Evolutionary conservation across 345 rosid genomes (phyloP), one percentile per base, ranked within the genome.

Genomic region (Pugionium dolabratum): DNA sequence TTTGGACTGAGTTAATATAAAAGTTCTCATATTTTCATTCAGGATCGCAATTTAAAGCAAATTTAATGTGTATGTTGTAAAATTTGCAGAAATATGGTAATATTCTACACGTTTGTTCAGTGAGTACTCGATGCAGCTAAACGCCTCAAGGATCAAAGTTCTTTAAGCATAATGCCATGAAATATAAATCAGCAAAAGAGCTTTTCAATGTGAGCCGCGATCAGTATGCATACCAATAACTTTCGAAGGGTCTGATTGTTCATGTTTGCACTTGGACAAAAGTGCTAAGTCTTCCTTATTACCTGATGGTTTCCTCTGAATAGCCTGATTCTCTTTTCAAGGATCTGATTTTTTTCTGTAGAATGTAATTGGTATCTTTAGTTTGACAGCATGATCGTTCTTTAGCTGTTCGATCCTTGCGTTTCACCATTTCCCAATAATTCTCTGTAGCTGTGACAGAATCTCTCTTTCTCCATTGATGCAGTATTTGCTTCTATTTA

Each of bases 41-140:
- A 35, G 7, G 39, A 6, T 35, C 39, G 7, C 39, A 35, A 35
- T 35, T 35, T 35, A 35, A 35, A 35, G 39, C 39, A 2, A 7
- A 35, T 2, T 5, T 37, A 4, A 10, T 9, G 44, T 40, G 44
- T 40, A 3, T 9, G n/a, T 40, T 40, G 44, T 9, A 7, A 11
- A 9, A 9, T 2, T 40, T 40, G 9, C 4, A 11, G 9, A 40
- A 40, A 8, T 39, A 40, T 9, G 2, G 9, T 9, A 40, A 9
- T 8, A 1, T 7, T 3, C n/a, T 40, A 27, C 37, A 51, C 2
- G 61, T 73, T 42, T 11, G 67, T 56, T 75, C 79, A 86, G 96
- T 55, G 96, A 89, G 72, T 89, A 87, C 68, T 89, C 96, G 29
- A 89, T 89, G 96, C 96, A 86, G 81, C 91, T 85, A n/a, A 86